These are phyloP conservation scores for Cyphellophora europaea DNA, from an alignment of 2,329 filamentous ascomycete genomes.

Conservation along the genomic window DNA sequence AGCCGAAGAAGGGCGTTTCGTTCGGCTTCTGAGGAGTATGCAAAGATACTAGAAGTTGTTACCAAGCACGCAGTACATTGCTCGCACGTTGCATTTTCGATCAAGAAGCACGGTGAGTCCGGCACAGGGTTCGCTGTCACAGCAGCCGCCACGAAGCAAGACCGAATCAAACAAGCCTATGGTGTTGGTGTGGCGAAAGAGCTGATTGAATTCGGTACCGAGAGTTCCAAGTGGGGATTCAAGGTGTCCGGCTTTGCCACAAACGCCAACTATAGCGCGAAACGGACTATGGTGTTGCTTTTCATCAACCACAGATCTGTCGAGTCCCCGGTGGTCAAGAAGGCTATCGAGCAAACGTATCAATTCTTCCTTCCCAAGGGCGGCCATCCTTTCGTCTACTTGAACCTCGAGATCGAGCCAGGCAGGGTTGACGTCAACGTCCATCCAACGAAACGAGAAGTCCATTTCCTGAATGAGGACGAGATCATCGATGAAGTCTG, in stretches of 20 bases:
- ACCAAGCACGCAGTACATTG: conserved; percentile 92
- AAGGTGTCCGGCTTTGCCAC: conserved; percentile 71
- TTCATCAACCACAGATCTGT: conserved; percentile 97
- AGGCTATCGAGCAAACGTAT: conserved; percentile 85
- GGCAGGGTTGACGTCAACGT: conserved; percentile 92
- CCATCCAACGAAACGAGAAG: conserved; percentile 92
- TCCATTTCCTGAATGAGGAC: conserved; percentile 95
- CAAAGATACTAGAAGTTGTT: conserved; percentile 93
- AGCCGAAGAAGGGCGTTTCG: conserved; percentile 82
- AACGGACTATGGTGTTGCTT: conserved; percentile 75
- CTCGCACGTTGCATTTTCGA: conserved; percentile 82
- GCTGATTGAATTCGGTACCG: conserved; percentile 63
- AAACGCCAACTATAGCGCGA: conserved; percentile 90
- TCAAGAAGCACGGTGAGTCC: conserved; percentile 90
- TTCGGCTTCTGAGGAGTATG: conserved; percentile 87
- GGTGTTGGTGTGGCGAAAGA: conserved; percentile 79
- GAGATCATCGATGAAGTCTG: conserved; percentile 87
- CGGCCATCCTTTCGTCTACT: conserved; percentile 86
- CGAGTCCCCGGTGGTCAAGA: conserved; percentile 79
- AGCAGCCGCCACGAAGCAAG: conserved; percentile 59
- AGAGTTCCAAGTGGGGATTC: conserved; percentile 75
- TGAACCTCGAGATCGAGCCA: conserved; percentile 87
- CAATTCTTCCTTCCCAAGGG: conserved; percentile 81
- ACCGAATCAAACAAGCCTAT: conserved; percentile 86
- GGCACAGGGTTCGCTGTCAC: conserved; percentile 74